Conservation (phyloP, 2,329 filamentous ascomycete genomes). For the Aureobasidium uvarum region DNA sequence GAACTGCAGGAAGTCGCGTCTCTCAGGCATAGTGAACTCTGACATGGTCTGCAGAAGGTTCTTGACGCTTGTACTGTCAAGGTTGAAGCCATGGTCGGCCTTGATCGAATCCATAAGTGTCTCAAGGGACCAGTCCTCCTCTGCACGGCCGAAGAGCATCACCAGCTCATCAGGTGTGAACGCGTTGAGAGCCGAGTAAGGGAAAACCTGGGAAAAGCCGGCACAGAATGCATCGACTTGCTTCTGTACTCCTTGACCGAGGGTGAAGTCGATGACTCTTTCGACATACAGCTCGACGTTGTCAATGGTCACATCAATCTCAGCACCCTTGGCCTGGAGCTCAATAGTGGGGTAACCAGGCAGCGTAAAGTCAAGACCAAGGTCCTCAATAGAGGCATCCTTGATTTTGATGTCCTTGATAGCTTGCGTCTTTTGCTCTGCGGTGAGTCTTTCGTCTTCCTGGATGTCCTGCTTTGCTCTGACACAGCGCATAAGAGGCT, state of each 20-base stretch:
- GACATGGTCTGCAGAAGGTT: conserved; percentile 96
- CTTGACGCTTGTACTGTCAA: conserved; percentile 93
- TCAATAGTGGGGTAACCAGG: conserved; percentile 89
- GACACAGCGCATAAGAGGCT: conserved; percentile 82
- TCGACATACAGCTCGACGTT: conserved; percentile 91
- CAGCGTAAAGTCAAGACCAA: conserved; percentile 90
- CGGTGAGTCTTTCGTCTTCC: conserved; percentile 63
- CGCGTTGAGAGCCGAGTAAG: conserved; percentile 84
- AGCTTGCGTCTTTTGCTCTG: conserved; percentile 68
- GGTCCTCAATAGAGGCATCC: conserved; percentile 75
- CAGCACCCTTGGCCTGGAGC: conserved; percentile 69
- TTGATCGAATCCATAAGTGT: conserved; percentile 98
- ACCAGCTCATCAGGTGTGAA: conserved; percentile 96
- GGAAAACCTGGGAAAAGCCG: conserved; percentile 95
- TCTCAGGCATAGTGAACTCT: conserved; percentile 68
- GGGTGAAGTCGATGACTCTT: conserved; percentile 83
- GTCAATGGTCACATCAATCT: conserved; percentile 76
- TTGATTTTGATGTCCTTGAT: conserved; percentile 70
- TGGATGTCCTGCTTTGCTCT: conserved; percentile 79
- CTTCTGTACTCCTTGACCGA: conserved; percentile 80
- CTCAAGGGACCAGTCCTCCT: conserved; percentile 97
- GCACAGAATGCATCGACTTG: conserved; percentile 88
- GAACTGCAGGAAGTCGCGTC: conserved; percentile 94
- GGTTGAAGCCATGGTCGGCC: conserved; percentile 96
- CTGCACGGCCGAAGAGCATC: conserved; percentile 85